Base-by-base conservation (phyloP, 2,329 filamentous ascomycete genomes). In the Phialophora macrospora region DNA sequence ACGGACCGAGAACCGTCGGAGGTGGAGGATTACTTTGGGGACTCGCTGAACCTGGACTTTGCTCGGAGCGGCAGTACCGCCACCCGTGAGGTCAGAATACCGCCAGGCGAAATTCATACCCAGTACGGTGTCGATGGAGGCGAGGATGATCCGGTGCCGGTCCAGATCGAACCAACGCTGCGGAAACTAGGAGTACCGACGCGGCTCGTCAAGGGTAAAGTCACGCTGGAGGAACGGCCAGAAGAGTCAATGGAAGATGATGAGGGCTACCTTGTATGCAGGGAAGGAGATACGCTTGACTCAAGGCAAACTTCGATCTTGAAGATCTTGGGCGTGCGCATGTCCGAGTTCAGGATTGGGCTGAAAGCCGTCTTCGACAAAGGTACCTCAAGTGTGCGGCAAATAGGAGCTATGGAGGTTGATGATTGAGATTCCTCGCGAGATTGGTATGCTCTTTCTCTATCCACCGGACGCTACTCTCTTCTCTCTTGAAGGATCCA, bases 241-340 rank as follows among this genome's bases (percentile, higher is more conserved):
- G 79, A 81, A 38, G 77, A 78, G 4, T 77, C 76, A 54, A 77
- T 79, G 65, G 75, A 60, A 14, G 46, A 75, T 57, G 74, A 76
- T 32, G 75, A 75, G 38, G 84, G 83, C 57, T 96, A 93, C 76
- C 84, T 84, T 9, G 88, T 99, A 57, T 98, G 94, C 81, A 88
- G 88, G 74, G 89, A 93, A 78, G 95, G 94, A 11, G 87, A 97
- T 75, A 84, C 88, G 52, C 80, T 99, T 72, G 93, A 97, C 79
- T 93, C 91, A 72, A 86, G 94, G 73, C 95, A 99, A 84, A 97
- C 95, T 64, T 90, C 93, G 70, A 81, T 99, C 75, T 79, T 99
- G 79, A 98, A 98, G 86, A 84, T 97, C 74, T 98, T 99, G 80
- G 90, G 92, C 60, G 87, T 97, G 64, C 92, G 91, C 69, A 87